Evolutionary conservation across 306 rosid genomes (phyloP), one percentile per base, ranked within the genome.

Genomic region (Sechiopsis laciniata): DNA sequence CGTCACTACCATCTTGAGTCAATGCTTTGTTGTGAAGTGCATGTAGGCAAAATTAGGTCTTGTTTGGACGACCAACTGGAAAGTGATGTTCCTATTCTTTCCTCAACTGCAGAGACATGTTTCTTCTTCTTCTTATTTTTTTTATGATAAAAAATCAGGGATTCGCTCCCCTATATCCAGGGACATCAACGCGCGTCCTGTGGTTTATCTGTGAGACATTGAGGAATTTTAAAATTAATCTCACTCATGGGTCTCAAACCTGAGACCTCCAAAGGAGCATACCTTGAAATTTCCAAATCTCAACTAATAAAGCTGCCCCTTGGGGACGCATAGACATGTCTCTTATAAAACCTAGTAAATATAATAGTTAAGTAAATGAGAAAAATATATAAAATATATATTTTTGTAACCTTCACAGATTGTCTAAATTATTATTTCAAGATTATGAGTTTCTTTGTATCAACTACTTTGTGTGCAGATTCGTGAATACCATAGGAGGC

Each of bases 401-500:
- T 10, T 24, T 48, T 21, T 62, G 56, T 22, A n/a, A n/a, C n/a
- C n/a, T n/a, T 69, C 21, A 50, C 73, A 20, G 10, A 32, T 21
- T 13, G 10, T 46, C 42, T 48, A 20, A 12, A 46, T 19, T 50
- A 69, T 48, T 50, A 15, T 48, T 50, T 69, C 73, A 50, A 48
- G 52, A 8, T 7, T 69, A 21, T 50, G 45, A 19, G 51, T n/a
- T 73, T 64, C 55, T 29, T 61, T 78, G 26, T 24, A 76, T 20
- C 42, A 57, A 55, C 37, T 72, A 37, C 74, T 73, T 48, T 76
- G 16, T 76, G 16, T 82, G 81, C 90, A 94, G 98, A 94, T 89
- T 40, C 94, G 98, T 37, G 98, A 94, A 78, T 94, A 94, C 78
- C 98, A 94, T 65, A 89, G 98, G 82, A 90, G 85, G 84, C 97